Conservation (phyloP, 345 rosid species). For the Streptanthus diversifolius region DNA sequence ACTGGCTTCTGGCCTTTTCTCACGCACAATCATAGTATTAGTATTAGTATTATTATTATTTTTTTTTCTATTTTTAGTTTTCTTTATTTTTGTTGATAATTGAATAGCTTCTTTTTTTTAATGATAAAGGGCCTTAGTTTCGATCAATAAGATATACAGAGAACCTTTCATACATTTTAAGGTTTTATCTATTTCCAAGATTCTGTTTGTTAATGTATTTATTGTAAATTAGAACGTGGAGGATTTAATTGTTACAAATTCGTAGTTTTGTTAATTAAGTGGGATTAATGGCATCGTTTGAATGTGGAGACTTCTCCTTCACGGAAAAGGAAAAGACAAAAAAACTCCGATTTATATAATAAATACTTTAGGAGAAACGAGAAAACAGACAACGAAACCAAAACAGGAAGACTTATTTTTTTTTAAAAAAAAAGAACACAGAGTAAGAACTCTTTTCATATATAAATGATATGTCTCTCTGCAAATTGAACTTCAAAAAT, state of each 20-base stretch:
- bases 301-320: conserved; percentile 1
- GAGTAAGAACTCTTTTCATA: background rate
- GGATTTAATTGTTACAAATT: background rate
- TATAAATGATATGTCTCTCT: background rate
- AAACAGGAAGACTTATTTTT: conserved; percentile 23
- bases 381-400: conserved; percentile 18
- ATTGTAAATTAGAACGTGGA: background rate
- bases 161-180: no score
- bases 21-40: background rate
- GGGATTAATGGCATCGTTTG: background rate
- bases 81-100: background rate
- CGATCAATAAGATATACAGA: no score
- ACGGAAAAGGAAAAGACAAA: background rate
- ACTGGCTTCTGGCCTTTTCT: background rate
- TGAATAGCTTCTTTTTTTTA: background rate
- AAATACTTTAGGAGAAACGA: background rate
- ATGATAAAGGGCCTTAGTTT: no score
- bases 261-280: background rate
- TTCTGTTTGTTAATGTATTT: background rate
- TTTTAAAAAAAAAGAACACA: conserved; percentile 1
- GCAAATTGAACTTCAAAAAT: background rate
- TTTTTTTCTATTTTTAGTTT: background rate
- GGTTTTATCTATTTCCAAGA: no score
- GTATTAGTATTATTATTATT: no score
- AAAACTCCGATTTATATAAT: background rate